Base-by-base conservation (phyloP, 768 basidiomycete genomes). In the Phylloporus sp. region DNA sequence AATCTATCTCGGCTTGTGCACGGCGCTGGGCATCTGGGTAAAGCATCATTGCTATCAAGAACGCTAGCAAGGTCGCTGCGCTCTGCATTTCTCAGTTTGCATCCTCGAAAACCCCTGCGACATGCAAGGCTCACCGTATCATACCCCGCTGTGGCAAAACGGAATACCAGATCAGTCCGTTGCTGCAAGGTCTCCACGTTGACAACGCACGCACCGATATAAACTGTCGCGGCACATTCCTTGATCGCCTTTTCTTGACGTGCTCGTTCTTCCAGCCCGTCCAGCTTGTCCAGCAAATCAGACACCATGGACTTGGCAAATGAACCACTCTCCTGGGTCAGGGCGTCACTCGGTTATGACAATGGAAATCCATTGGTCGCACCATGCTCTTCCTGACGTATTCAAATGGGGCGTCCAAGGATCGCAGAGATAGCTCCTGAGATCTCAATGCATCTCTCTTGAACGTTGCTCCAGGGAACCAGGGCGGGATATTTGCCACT, bases 1-100 rank as follows among this genome's bases (percentile, higher is more conserved):
- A 46, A 23, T 67, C 66, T 3, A 69, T 62, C 45, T 64, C 64
- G 9, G 55, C 54, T 32, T 64, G 64, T 13, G 63, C 63, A 6
- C 57, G 65, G 42, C 39, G 53, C 29, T 66, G 67, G 18, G 46
- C 49, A 14, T 67, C 65, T 1, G 65, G 65, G 41, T 62, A 50
- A 24, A 59, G 63, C n/a, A 55, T 39, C 65, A 64, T 64, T 20
- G 60, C 60, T 33, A 64, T 59, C 31, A 66, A 1, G 18, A 64
- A 64, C 10, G 65, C 20, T 6, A 37, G 37, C 34, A 64, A 11
- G 5, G 57, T 64, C 4, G 62, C 50, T 17, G 55, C 31, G 14
- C 54, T 66, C 62, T 64, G 34, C 14, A 13, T 36, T 5, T 9
- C 8, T 47, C 28, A 54, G 37, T 26, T 28, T 6, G 9, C 17